Base-by-base conservation (phyloP, 163 green algal species). In the Scenedesmus sp. region DNA sequence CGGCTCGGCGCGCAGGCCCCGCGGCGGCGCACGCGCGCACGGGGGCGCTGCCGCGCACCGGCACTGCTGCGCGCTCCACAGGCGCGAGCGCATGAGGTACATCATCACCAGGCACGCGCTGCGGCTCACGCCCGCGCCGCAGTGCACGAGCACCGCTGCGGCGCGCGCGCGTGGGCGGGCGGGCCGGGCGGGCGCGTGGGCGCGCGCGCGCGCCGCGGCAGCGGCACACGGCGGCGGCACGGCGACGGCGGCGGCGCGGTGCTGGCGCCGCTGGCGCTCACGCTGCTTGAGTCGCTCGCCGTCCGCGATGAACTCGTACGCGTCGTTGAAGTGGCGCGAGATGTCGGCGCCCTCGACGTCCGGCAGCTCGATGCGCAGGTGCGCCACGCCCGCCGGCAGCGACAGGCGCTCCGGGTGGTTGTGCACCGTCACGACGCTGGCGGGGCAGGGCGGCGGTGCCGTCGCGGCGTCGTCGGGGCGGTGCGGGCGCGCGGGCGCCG, bases 71-170 rank as follows among this genome's bases (percentile, higher is more conserved):
- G 84, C 83, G 10, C 65, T 74, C 86, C 84, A 91, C 18, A 34
- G 33, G 56, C 82, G 57, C 13, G 56, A 77, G 34, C 89, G 82
- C 78, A 97, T 94, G 0, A 97, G 86, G 80, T 96, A 95, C 54
- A 92, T 92, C 7, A 92, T 82, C 4, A 88, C 78, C 42, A 98
- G 83, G 0, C 92, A 89, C 24, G 90, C 90, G 15, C 84, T 93
- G 20, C 94, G 89, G 70, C 81, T 92, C 42, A 94, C 90, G 6
- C 94, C 94, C 18, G 94, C 94, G 54, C 89, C 94, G 79, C 94
- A 98, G 81, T 98, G 94, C 39, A 98, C 89, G 47, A 98, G 85
- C 45, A 94, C 88, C n/a, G 83, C 89, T 95, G 89, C 81, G n/a
- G n/a, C n/a, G n/a, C n/a, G n/a, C n/a, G n/a, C n/a, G n/a, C n/a